Evolutionary conservation across 169 alveolate genomes (phyloP), one percentile per base, ranked within the genome.

Genomic region (Eimeria tenella): DNA sequence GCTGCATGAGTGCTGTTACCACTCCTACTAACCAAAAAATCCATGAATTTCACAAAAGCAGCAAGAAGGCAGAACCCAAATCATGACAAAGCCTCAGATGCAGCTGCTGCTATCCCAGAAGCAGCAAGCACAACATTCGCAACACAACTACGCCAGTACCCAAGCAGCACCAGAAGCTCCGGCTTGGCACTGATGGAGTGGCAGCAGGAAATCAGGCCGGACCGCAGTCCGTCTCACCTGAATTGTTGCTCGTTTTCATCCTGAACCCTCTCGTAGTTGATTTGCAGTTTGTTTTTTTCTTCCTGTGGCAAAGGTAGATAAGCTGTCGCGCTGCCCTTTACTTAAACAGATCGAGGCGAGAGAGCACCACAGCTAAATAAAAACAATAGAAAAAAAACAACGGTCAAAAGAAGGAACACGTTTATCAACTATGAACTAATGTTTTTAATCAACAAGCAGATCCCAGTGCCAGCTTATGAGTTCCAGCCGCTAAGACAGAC

Each of bases 161-260:
- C 77, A 10, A 68, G 77, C 65, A 31, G 86, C 86, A 75, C 31
- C 68, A 75, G 86, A 58, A 75, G 65, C 65, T 42, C 10, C 86
- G 17, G 86, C 86, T 42, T 58, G 68, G 21, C 11, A 58, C 21
- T 10, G 42, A 31, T 31, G 42, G 42, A 31, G 42, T 31, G 42
- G 42, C 42, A 31, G 42, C 2, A 31, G 4, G 2, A 58, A 13
- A 0, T 13, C 21, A 13, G 68, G 68, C 68, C 68, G 68, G 21
- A 58, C 68, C 19, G 68, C 68, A 58, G 11, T 8, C 1, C n/a
- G 9, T 7, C 77, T 23, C 0, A 68, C 77, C 77, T 19, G 86
- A 75, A 75, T 75, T 75, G 86, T 17, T 75, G 86, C 52, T 75
- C 86, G 63, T 52, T 75, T 42, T 75, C 86, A 15, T 75, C 86